phyloP scores from a whole-genome alignment of 768 basidiomycete genomes.

The Megacollybia marginata region DNA sequence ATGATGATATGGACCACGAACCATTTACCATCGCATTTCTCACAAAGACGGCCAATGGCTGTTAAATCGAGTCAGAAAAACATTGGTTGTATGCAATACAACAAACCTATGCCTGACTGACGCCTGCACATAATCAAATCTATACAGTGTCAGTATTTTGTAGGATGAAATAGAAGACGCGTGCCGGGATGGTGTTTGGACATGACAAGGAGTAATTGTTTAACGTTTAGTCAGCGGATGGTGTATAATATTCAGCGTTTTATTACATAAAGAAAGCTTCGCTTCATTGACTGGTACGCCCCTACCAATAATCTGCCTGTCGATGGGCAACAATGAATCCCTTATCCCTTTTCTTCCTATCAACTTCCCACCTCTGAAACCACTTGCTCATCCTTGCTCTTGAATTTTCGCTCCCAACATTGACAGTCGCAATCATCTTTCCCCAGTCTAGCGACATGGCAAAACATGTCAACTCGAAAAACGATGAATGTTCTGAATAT shows the following conservation, averaged over 20 bases:
- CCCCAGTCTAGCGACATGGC: slow-evolving; percentile 81
- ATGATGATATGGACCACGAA: slow-evolving; percentile 28
- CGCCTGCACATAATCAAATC: slow-evolving; percentile 98
- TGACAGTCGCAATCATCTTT: slow-evolving; percentile 94
- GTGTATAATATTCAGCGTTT: too few species aligned
- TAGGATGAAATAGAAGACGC: background rate
- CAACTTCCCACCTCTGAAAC: slow-evolving; percentile 85
- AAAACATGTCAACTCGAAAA: slow-evolving; percentile 93
- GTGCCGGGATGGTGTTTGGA: slow-evolving; percentile 88
- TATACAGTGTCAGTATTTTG: slow-evolving; percentile 18
- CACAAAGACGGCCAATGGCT: slow-evolving; percentile 98
- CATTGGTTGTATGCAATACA: background rate
- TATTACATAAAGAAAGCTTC: too few species aligned
- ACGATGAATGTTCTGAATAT: slow-evolving; percentile 95
- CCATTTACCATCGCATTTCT: slow-evolving; percentile 99
- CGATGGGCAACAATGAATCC: slow-evolving; percentile 31
- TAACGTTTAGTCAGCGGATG: too few species aligned
- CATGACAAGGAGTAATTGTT: slow-evolving; percentile 30
- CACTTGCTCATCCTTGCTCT: slow-evolving; percentile 84
- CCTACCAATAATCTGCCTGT: slow-evolving; percentile 41
- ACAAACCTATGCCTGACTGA: slow-evolving; percentile 91
- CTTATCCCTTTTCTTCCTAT: slow-evolving; percentile 52
- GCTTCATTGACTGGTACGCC: too few species aligned
- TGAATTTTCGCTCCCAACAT: slow-evolving; percentile 66
- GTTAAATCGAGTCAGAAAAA: slow-evolving; percentile 6